Conservation (phyloP, 2,329 filamentous ascomycete genomes). For the Penicillium expansum region DNA sequence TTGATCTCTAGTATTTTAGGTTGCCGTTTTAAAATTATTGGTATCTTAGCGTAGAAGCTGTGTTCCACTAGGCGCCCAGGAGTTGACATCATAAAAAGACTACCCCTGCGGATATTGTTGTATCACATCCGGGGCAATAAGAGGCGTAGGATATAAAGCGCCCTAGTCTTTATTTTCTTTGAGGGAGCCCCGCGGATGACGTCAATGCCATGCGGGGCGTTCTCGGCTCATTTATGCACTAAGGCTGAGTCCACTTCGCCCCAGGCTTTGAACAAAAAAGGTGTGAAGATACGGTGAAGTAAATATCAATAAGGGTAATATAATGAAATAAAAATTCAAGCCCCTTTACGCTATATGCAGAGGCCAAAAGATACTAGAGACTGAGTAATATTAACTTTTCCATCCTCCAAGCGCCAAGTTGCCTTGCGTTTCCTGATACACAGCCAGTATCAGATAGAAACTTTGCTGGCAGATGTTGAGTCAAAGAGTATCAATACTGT, state of each 20-base stretch:
- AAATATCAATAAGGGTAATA: not conserved
- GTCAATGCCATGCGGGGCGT: not conserved
- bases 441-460: not conserved
- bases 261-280: not conserved
- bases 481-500: not conserved
- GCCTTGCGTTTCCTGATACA: not conserved
- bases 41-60: not conserved
- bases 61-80: not conserved
- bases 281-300: not conserved
- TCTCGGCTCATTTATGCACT: not conserved
- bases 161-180: not conserved
- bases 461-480: not conserved
- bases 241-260: constrained; percentile 2
- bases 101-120: not conserved
- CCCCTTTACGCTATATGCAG: not conserved
- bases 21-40: not conserved
- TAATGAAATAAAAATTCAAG: not conserved
- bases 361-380: not conserved
- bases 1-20: not conserved
- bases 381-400: not conserved
- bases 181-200: not conserved
- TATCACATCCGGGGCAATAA: not conserved
- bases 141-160: not conserved
- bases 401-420: not conserved
- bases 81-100: not conserved